A percentile compares a stretch with the other conserved stretches of the same genome.
These are phyloP conservation scores for Apophysomyces ossiformis DNA, from an alignment of 371 early-diverging fungal species.

Conservation along the genomic window DNA sequence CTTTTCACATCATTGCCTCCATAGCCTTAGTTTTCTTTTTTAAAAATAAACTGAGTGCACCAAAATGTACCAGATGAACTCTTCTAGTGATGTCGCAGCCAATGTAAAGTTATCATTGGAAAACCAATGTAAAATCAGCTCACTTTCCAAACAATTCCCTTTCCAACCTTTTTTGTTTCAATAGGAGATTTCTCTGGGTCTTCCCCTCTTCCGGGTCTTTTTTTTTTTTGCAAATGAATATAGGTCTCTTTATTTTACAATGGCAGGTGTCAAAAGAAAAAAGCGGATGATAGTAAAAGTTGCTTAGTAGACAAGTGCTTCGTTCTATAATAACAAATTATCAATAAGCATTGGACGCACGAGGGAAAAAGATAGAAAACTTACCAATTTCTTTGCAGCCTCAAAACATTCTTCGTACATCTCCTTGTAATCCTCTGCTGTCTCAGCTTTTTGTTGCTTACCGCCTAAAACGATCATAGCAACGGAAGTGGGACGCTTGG, in stretches of 20 bases:
- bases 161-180: too few species aligned
- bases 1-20: too few species aligned
- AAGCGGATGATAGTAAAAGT: background rate
- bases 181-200: too few species aligned
- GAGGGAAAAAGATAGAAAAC: conserved; percentile 11
- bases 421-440: conserved; percentile 84
- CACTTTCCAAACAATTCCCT: too few species aligned
- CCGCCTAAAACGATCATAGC: conserved; percentile 88
- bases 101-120: too few species aligned
- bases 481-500: conserved; percentile 94
- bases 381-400: conserved; percentile 71
- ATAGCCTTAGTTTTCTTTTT: too few species aligned
- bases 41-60: too few species aligned
- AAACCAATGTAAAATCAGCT: too few species aligned
- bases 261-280: background rate
- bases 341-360: background rate
- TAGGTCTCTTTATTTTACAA: background rate
- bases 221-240: conserved; percentile 1
- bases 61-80: too few species aligned
- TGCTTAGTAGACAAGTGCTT: conserved; percentile 19
- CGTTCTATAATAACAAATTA: conserved; percentile 6
- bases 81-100: too few species aligned
- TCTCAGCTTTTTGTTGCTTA: conserved; percentile 69
- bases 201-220: too few species aligned
- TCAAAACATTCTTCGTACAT: conserved; percentile 76